These are phyloP conservation scores for Haberlea rhodopensis DNA, from an alignment of 257 asterid species.

Conservation along the genomic window DNA sequence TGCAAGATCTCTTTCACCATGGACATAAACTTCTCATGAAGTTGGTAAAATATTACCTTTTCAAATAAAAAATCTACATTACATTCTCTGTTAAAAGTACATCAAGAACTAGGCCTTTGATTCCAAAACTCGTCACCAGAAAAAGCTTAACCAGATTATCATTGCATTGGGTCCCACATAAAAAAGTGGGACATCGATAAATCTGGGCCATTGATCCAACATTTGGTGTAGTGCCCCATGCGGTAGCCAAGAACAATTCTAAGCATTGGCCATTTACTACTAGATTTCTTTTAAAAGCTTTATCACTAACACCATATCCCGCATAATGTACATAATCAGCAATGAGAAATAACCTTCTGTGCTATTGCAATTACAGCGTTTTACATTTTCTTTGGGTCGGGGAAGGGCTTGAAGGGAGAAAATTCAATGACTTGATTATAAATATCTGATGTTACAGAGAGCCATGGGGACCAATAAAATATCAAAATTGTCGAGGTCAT, in stretches of 20 bases:
- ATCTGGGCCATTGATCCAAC: no score
- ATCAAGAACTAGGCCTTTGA: background rate
- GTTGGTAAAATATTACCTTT: no score
- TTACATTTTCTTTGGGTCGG: constrained; percentile 11
- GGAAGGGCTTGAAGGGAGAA: background rate
- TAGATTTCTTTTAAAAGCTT: constrained; percentile 6
- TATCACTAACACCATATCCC: background rate
- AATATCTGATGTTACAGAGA: constrained; percentile 27
- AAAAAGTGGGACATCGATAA: no score
- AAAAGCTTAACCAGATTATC: background rate
- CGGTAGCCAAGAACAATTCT: no score
- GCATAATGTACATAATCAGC: constrained; percentile 14
- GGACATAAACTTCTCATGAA: no score
- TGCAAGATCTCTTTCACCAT: background rate
- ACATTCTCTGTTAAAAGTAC: background rate
- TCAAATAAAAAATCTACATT: no score
- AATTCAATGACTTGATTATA: constrained; percentile 15
- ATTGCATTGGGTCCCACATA: no score
- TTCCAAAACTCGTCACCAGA: background rate
- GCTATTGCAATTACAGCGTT: constrained; percentile 17
- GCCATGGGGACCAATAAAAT: constrained; percentile 18
- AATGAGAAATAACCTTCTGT: background rate
- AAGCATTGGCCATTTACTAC: background rate
- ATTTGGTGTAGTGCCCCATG: no score
- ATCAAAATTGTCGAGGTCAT: constrained; percentile 44